A percentile compares a stretch with the other conserved stretches of the same genome.
Evolutionary conservation across 257 asterid genomes (phyloP).

Genomic region (Nicotiana knightiana): DNA sequence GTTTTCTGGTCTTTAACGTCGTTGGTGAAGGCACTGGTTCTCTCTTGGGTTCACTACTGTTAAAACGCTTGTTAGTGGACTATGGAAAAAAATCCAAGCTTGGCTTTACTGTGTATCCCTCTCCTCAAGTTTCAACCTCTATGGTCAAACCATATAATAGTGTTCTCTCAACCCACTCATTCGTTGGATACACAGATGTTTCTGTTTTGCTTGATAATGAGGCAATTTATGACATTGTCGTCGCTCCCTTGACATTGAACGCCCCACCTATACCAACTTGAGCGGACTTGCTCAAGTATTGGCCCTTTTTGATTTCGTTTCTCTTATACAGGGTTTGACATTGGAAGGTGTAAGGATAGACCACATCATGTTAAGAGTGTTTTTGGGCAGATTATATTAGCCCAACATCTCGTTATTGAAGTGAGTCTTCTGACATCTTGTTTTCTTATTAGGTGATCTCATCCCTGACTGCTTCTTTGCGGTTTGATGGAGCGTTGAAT

Average conservation of each 20-base stretch:
- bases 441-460: slow-evolving; percentile 2
- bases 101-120: slow-evolving; percentile 14
- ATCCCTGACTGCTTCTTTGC: slow-evolving; percentile 10
- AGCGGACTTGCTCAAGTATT: slow-evolving; percentile 10
- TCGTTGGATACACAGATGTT: slow-evolving; percentile 11
- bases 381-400: no score
- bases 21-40: slow-evolving; percentile 18
- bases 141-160: slow-evolving; percentile 14
- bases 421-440: not conserved
- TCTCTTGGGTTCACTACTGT: slow-evolving; percentile 11
- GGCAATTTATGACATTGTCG: slow-evolving; percentile 14
- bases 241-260: slow-evolving; percentile 15
- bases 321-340: no score
- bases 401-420: no score
- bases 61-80: slow-evolving; percentile 12
- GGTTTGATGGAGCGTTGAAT: slow-evolving; percentile 14
- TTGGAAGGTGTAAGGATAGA: no score
- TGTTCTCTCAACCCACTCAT: slow-evolving; percentile 12
- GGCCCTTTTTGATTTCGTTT: not conserved
- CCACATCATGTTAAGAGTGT: no score
- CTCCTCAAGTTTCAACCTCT: slow-evolving; percentile 15
- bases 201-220: slow-evolving; percentile 12
- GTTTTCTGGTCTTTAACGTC: slow-evolving; percentile 12
- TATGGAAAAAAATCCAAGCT: slow-evolving; percentile 17
- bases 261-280: slow-evolving; percentile 13